phyloP scores from a whole-genome alignment of 768 basidiomycete genomes.

The Tremella fuciformis region DNA sequence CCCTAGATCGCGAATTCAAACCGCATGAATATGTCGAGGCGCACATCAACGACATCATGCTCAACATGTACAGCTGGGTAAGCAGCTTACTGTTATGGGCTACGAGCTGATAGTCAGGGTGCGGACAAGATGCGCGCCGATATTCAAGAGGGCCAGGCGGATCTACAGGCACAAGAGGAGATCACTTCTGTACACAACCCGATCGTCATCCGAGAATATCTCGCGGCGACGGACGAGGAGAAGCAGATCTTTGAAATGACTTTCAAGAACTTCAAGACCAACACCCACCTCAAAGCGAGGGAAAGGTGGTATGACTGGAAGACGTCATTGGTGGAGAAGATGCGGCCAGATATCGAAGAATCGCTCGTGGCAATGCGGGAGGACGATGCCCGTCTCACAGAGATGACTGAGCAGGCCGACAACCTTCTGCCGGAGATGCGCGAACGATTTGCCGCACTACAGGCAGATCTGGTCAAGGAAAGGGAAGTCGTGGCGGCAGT shows the following conservation, averaged over 20 bases:
- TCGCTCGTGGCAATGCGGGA: conserved; percentile 36
- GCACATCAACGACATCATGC: conserved; percentile 34
- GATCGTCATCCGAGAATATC: conserved; percentile 50
- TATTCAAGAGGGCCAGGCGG: conserved; percentile 29
- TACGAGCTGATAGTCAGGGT: conserved; percentile 29
- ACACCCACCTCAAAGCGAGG: conserved; percentile 48
- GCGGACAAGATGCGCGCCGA: conserved; percentile 44
- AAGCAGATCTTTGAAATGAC: conserved; percentile 50
- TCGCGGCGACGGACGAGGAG: conserved; percentile 49
- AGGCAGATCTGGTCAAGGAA: conserved; percentile 46
- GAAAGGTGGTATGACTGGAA: conserved; percentile 52
- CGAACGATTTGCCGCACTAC: conserved; percentile 36
- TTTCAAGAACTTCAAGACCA: conserved; percentile 45
- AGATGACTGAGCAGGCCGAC: conserved; percentile 21
- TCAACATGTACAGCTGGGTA: conserved; percentile 51
- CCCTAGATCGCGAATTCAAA: conserved; percentile 37
- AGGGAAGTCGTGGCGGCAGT: conserved; percentile 44
- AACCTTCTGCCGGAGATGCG: conserved; percentile 39
- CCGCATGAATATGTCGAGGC: conserved; percentile 48
- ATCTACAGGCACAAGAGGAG: conserved; percentile 16
- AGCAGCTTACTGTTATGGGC: conserved; percentile 7
- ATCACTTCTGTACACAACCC: conserved; percentile 38
- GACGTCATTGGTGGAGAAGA: conserved; percentile 34
- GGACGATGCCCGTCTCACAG: conserved; percentile 39
- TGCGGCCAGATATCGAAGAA: conserved; percentile 40